Evolutionary conservation across 768 basidiomycete genomes (phyloP), one percentile per base, ranked within the genome.

Genomic region (Tricholoma terreum): DNA sequence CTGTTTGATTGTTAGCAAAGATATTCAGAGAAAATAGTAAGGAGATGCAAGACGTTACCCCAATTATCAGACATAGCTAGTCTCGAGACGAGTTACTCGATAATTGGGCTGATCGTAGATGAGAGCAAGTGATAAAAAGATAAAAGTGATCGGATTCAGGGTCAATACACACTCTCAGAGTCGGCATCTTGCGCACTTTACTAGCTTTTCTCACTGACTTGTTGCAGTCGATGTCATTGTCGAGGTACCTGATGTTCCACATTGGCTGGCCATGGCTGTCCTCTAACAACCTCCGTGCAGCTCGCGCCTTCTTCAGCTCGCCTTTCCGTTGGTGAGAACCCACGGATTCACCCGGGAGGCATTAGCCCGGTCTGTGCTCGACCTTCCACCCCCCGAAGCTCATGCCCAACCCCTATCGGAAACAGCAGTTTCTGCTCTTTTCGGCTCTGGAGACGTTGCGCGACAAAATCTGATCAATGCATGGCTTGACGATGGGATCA

Each of bases 331-430:
- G 19, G 77, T 93, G 46, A 69, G 67, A 55, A 78, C 78, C 6
- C 80, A 90, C 61, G 91, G 91, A 8, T 93, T 93, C 68, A 87
- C 90, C 10, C 82, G 90, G 17, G 77, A 83, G 27, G 79, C 89
- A 0, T 77, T 92, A 9, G 79, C 89, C 3, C 80, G 74, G 49
- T 84, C 90, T 19, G 89, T 81, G 6, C 77, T 89, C 4, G 67
- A 74, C 1, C 75, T 89, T 1, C 81, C 83, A 6, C 55, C 67
- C 27, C 74, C 77, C 1, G 67, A 73, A 58, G 75, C 73, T 0
- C 85, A 84, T 63, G 21, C 77, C 1, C 73, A 79, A 55, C 89
- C 88, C 6, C 82, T 93, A 19, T 80, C 85, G 0, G 90, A 92
- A 56, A 72, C 77, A 0, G 86, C 89, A 0, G 81, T 93, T 19